phyloP scores from a whole-genome alignment of 306 rosid species.

The Spatholobus suberectus region DNA sequence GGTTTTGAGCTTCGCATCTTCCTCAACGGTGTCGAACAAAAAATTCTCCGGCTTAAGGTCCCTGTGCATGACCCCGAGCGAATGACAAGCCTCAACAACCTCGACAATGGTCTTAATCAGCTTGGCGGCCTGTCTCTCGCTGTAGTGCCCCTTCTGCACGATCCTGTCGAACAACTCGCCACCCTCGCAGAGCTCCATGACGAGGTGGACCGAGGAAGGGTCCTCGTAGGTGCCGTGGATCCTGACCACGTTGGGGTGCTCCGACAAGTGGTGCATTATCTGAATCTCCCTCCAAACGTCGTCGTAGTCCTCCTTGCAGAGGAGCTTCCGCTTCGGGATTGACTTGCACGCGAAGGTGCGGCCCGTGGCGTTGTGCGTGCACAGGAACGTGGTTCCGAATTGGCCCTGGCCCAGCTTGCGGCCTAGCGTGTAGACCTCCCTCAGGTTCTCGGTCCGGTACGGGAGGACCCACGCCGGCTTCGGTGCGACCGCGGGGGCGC shows the following conservation, averaged over 20 bases:
- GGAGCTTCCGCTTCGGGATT: slow-evolving; percentile 54
- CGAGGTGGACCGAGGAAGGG: slow-evolving; percentile 47
- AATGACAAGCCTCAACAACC: slow-evolving; percentile 62
- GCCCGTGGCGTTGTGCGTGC: slow-evolving; percentile 57
- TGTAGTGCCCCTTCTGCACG: slow-evolving; percentile 57
- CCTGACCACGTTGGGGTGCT: slow-evolving; percentile 54
- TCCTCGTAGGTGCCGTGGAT: slow-evolving; percentile 64
- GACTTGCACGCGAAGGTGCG: slow-evolving; percentile 62
- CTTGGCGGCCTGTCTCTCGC: slow-evolving; percentile 60
- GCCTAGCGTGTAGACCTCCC: slow-evolving; percentile 52
- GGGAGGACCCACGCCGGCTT: slow-evolving; percentile 59
- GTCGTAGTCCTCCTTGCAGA: slow-evolving; percentile 56
- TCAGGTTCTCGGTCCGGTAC: slow-evolving; percentile 45
- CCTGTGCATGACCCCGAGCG: slow-evolving; percentile 66
- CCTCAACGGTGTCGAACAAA: slow-evolving; percentile 56
- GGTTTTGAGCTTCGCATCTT: slow-evolving; percentile 62
- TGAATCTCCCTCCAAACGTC: slow-evolving; percentile 72
- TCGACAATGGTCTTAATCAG: slow-evolving; percentile 56
- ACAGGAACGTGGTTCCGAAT: slow-evolving; percentile 58
- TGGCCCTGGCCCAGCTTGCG: slow-evolving; percentile 62
- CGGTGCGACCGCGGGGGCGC: slow-evolving; percentile 9
- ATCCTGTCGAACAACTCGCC: slow-evolving; percentile 64
- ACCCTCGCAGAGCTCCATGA: slow-evolving; percentile 69
- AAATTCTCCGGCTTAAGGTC: slow-evolving; percentile 70
- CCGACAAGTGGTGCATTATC: slow-evolving; percentile 68